phyloP scores from a whole-genome alignment of 2,329 filamentous ascomycete species.

The Colletotrichum kahawae region DNA sequence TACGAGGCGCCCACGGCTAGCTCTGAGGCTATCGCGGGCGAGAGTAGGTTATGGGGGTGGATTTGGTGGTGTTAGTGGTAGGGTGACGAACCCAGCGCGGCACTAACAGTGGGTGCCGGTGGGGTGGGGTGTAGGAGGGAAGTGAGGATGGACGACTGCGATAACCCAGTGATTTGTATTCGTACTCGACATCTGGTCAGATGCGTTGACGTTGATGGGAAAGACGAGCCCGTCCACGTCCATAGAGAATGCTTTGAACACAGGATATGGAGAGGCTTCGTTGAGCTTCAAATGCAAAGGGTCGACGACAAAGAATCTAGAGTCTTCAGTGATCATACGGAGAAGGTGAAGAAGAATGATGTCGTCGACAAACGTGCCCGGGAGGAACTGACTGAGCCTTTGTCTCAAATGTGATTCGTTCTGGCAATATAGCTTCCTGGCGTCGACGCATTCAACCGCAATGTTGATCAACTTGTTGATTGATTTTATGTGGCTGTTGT shows the following conservation, averaged over 20 bases:
- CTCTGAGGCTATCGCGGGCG: too few species aligned
- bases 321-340: background rate
- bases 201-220: background rate
- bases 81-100: too few species aligned
- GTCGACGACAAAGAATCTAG: background rate
- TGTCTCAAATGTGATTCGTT: background rate
- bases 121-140: too few species aligned
- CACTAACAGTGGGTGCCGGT: too few species aligned
- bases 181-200: background rate
- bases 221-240: background rate
- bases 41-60: too few species aligned
- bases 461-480: background rate
- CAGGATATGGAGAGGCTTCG: background rate
- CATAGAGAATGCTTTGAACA: background rate
- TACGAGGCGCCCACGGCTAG: too few species aligned
- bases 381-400: background rate
- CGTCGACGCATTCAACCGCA: background rate
- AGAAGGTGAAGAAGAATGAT: background rate
- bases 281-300: background rate
- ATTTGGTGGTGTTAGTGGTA: too few species aligned
- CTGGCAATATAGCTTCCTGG: background rate
- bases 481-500: background rate
- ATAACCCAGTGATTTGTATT: background rate
- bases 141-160: too few species aligned
- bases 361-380: background rate